Evolutionary conservation across 352 stramenopile genomes (phyloP).

Genomic region (Globisporangium lucens): DNA sequence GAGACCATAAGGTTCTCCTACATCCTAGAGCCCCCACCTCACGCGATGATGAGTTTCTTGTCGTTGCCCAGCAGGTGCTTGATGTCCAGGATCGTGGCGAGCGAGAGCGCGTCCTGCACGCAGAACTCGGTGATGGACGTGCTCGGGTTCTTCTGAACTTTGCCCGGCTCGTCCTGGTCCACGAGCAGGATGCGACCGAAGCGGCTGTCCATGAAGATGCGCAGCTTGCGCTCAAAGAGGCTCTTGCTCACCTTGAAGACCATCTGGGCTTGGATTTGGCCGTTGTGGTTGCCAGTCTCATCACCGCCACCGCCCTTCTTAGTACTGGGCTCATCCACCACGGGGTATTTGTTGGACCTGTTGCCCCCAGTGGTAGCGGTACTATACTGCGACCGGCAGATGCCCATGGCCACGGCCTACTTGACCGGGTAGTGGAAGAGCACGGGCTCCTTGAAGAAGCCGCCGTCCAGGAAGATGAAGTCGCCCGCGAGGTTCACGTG

Average conservation of each 20-base stretch:
- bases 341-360: neutral
- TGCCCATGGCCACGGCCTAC: neutral
- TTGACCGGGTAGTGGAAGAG: neutral
- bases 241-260: conserved; percentile 24
- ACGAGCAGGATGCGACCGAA: conserved; percentile 39
- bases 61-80: conserved; percentile 46
- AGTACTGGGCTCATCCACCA: neutral
- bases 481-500: neutral
- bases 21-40: no score
- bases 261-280: neutral
- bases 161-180: conserved; percentile 29
- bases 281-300: neutral
- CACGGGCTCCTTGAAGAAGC: neutral
- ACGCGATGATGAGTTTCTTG: conserved; percentile 29
- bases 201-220: conserved; percentile 29
- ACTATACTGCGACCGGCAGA: neutral
- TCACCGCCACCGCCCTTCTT: neutral
- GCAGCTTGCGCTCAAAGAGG: conserved; percentile 43
- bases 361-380: neutral
- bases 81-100: conserved; percentile 48
- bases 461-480: neutral
- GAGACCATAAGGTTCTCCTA: no score
- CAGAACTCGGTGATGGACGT: conserved; percentile 31
- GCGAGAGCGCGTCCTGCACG: conserved; percentile 41
- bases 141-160: conserved; percentile 24